Percentiles rank a stretch among this genome's conserved stretches.
Evolutionary conservation across 2,329 filamentous ascomycete genomes (phyloP).

Genomic region (Sporothrix variecibatus): DNA sequence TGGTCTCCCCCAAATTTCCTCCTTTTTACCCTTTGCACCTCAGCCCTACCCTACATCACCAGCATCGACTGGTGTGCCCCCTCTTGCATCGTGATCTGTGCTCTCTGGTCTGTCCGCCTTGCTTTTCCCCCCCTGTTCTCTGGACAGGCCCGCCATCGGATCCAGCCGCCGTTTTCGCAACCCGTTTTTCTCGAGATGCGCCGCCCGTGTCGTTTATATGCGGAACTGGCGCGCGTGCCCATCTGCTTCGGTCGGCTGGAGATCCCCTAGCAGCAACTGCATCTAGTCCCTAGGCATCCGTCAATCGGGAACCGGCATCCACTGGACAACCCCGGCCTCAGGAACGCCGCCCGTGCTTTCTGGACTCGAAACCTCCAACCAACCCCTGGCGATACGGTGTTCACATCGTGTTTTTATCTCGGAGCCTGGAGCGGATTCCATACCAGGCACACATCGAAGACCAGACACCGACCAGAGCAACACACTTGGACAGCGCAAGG

Average conservation of each 20-base stretch:
- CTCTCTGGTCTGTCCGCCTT: not conserved
- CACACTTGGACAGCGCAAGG: not conserved
- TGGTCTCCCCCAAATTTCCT: not conserved
- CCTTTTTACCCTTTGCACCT: not conserved
- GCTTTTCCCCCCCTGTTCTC: not conserved
- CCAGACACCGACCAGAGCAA: not conserved
- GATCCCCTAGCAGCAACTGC: not conserved
- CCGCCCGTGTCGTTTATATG: not conserved
- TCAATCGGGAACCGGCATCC: slow-evolving; percentile 7
- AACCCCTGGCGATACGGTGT: slow-evolving; percentile 11
- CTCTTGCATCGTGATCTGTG: not conserved
- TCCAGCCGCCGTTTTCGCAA: slow-evolving; percentile 6
- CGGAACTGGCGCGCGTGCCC: slow-evolving; percentile 15
- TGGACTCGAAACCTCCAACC: not conserved
- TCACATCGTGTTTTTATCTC: slow-evolving; percentile 21
- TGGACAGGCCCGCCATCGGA: slow-evolving; percentile 2
- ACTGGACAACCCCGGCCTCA: slow-evolving; percentile 1
- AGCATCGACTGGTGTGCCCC: not conserved
- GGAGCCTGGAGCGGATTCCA: slow-evolving; percentile 25
- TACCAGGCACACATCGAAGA: slow-evolving; percentile 9
- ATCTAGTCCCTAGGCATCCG: slow-evolving; percentile 6
- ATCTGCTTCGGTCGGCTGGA: not conserved
- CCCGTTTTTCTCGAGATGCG: slow-evolving; percentile 17
- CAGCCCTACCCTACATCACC: not conserved
- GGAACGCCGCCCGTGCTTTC: not conserved